Evolutionary conservation across 108 stramenopile genomes (phyloP).

Genomic region (Epithemia pelagica): DNA sequence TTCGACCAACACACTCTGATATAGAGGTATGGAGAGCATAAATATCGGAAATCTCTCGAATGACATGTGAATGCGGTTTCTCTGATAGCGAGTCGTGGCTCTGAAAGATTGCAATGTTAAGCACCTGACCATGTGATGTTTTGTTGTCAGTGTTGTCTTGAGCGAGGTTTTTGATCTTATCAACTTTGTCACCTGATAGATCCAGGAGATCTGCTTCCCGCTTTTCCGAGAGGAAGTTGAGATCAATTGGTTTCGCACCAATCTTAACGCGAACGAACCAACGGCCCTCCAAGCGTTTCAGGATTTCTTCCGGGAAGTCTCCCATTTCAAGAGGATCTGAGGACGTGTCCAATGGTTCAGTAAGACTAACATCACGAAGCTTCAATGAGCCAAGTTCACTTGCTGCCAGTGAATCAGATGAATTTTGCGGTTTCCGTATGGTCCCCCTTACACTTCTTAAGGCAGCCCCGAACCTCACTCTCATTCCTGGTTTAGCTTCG

Average conservation of each 20-base stretch:
- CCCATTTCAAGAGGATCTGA: background rate
- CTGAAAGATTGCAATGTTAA: slow-evolving; percentile 1
- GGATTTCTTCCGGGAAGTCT: background rate
- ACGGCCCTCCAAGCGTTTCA: slow-evolving; percentile 17
- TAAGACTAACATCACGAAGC: slow-evolving; percentile 1
- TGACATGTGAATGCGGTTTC: background rate
- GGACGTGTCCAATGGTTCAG: background rate
- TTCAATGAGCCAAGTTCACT: background rate
- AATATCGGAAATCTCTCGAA: background rate
- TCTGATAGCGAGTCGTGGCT: background rate
- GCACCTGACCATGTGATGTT: background rate
- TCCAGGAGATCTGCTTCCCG: background rate
- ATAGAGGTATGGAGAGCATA: background rate
- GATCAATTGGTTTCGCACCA: too few species aligned
- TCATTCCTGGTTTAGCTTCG: background rate
- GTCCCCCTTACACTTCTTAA: background rate
- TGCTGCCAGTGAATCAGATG: background rate
- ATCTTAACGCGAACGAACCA: slow-evolving; percentile 20
- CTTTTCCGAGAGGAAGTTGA: background rate
- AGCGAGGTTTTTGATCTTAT: background rate
- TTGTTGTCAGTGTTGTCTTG: background rate
- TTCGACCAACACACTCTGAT: background rate
- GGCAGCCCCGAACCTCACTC: background rate
- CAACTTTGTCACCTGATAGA: background rate
- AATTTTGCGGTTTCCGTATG: background rate